Conservation (phyloP, 352 stramenopile species). For the Globisporangium orthogonon region DNA sequence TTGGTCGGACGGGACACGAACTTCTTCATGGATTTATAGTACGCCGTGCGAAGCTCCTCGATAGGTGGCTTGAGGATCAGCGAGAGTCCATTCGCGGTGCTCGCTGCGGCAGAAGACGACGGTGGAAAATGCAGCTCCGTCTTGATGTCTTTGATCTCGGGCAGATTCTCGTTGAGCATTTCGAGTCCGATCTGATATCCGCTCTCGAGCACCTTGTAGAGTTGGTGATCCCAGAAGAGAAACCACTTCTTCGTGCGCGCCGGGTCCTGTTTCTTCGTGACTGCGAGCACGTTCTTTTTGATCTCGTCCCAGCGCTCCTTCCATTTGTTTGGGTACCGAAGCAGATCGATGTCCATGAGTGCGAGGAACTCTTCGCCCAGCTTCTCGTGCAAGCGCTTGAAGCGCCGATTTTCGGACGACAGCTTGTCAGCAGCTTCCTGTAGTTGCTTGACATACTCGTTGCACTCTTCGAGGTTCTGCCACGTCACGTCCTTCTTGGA, state of each 20-base stretch:
- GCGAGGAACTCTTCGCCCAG: slow-evolving; percentile 69
- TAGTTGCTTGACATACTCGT: slow-evolving; percentile 90
- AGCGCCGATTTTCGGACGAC: slow-evolving; percentile 84
- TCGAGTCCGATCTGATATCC: slow-evolving; percentile 93
- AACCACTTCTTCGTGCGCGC: slow-evolving; percentile 88
- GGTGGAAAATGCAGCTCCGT: slow-evolving; percentile 67
- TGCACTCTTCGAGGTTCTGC: slow-evolving; percentile 88
- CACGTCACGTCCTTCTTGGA: slow-evolving; percentile 79
- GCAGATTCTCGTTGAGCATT: slow-evolving; percentile 91
- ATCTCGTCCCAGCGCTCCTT: slow-evolving; percentile 85
- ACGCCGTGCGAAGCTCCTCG: slow-evolving; percentile 90
- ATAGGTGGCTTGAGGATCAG: slow-evolving; percentile 89
- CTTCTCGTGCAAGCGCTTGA: slow-evolving; percentile 87
- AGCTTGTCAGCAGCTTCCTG: slow-evolving; percentile 88
- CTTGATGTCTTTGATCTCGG: slow-evolving; percentile 85
- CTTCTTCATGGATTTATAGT: slow-evolving; percentile 94
- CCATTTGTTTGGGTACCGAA: slow-evolving; percentile 81
- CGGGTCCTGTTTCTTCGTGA: slow-evolving; percentile 76
- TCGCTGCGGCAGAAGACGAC: slow-evolving; percentile 1
- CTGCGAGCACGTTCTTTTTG: slow-evolving; percentile 55
- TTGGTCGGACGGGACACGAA: slow-evolving; percentile 89
- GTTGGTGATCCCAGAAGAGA: slow-evolving; percentile 91
- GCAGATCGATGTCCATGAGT: slow-evolving; percentile 89
- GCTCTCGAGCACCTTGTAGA: slow-evolving; percentile 94
- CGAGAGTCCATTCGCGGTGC: slow-evolving; percentile 11